Base-by-base conservation (phyloP, 176 grass and related monocot species). In the Zoysia japonica region DNA sequence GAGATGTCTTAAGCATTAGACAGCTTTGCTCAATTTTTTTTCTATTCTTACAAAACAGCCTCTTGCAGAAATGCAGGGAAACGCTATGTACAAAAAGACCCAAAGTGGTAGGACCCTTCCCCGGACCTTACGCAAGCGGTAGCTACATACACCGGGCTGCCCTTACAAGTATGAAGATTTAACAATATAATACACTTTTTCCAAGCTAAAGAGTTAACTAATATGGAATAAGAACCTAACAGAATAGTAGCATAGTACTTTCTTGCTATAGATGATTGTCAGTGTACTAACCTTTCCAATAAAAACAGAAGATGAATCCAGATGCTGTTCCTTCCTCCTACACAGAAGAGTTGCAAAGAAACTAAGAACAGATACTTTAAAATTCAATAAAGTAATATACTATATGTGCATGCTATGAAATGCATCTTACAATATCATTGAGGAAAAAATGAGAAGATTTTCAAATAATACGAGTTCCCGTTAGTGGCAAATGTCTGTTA, bases 231-330 rank as follows among this genome's bases (percentile, higher is more conserved):
- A 75, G 12, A 64, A 15, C 1, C 14, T 67, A 28, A 41, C 20
- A 7, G 6, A 61, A 44, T 62, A 75, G 42, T 71, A 38, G 15
- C 9, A 51, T 16, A 17, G 9, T 65, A 75, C 40, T 80, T 39
- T 66, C 43, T 46, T 53, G 37, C 5, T 57, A 59, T 40, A 82
- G 6, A 67, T 81, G 67, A 37, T 28, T 47, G 38, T 61, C 47
- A 86, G 54, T 78, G 64, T 56, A 75, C 73, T 11, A 61, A 90
- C 90, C 93, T 90, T 88, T 59, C 43, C 53, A 72, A 65, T 62
- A 62, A 63, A 53, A 55, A 20, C 11, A 17, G 79, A 46, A 56
- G 66, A 80, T 37, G 44, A 82, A 82, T 46, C 47, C 11, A 42
- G 47, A 61, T 55, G 72, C 35, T 88, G 60, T 71, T 47, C 57